phyloP scores from a whole-genome alignment of 2,329 filamentous ascomycete species.

The Cytospora schulzeri region DNA sequence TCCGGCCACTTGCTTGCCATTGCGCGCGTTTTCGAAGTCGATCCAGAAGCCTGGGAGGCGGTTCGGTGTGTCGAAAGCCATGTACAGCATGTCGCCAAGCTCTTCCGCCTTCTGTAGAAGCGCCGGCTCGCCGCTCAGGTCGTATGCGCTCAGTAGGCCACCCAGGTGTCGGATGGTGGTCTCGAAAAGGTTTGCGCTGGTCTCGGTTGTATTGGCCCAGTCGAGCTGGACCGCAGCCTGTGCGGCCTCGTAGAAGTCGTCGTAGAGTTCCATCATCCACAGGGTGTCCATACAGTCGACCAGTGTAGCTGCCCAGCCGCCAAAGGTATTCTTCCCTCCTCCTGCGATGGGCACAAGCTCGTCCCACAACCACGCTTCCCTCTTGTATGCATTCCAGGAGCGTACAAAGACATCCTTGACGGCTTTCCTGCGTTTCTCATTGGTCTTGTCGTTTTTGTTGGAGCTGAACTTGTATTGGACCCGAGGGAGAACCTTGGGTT shows the following conservation, averaged over 20 bases:
- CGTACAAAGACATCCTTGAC: constrained; percentile 41
- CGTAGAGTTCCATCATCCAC: constrained; percentile 80
- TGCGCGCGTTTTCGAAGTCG: constrained; percentile 50
- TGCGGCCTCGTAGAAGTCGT: constrained; percentile 75
- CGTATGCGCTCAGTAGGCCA: constrained; percentile 81
- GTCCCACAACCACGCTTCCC: constrained; percentile 81
- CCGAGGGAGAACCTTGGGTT: constrained; percentile 68
- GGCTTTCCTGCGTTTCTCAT: constrained; percentile 13
- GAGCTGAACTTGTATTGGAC: constrained; percentile 72
- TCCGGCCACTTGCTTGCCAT: constrained; percentile 39
- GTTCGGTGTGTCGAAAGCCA: constrained; percentile 56
- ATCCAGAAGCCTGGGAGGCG: constrained; percentile 57
- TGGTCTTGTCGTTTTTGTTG: neutral
- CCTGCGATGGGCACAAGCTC: constrained; percentile 77
- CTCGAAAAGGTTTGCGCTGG: constrained; percentile 76
- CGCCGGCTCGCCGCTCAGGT: constrained; percentile 72
- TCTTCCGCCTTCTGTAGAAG: constrained; percentile 78
- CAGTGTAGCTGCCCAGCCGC: constrained; percentile 88
- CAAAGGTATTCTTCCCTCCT: constrained; percentile 78
- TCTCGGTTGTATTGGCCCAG: constrained; percentile 74
- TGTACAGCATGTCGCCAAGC: constrained; percentile 73
- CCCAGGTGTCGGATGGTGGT: constrained; percentile 91
- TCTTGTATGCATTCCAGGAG: constrained; percentile 81
- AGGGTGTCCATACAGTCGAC: constrained; percentile 82
- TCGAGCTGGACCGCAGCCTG: constrained; percentile 70